Percentiles rank a stretch among this genome's conserved stretches.
phyloP scores from a whole-genome alignment of 495 filamentous ascomycete genomes.

The Aspergillus indologenus region DNA sequence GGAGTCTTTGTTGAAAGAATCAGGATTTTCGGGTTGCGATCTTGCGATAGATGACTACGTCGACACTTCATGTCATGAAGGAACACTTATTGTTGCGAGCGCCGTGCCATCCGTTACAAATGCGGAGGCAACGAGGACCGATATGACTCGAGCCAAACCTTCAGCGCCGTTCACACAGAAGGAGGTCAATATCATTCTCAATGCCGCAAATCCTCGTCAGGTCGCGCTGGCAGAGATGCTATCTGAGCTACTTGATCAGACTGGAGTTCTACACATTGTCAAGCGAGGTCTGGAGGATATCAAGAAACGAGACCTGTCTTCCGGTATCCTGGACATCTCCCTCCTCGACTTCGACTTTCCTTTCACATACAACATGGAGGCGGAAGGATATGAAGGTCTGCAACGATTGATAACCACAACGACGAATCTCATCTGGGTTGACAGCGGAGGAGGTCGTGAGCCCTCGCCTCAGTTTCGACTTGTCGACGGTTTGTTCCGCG shows the following conservation, averaged over 20 bases:
- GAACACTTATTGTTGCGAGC: slow-evolving; percentile 5
- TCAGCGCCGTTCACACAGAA: neutral
- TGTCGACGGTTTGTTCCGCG: slow-evolving; percentile 17
- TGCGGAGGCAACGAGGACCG: too few species aligned
- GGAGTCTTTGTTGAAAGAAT: slow-evolving; percentile 17
- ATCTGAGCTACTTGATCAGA: neutral
- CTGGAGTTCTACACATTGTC: neutral
- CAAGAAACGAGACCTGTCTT: neutral
- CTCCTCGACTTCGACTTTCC: slow-evolving; percentile 6
- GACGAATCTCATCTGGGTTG: slow-evolving; percentile 13
- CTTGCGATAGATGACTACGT: slow-evolving; percentile 6
- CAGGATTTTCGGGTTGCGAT: slow-evolving; percentile 24
- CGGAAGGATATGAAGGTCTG: slow-evolving; percentile 6
- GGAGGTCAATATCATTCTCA: neutral
- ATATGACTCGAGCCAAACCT: neutral
- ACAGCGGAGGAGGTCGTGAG: slow-evolving; percentile 8
- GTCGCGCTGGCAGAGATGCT: neutral
- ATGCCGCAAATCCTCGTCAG: neutral
- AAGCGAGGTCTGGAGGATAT: neutral
- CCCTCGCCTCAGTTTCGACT: slow-evolving; percentile 14
- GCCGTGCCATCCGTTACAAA: neutral
- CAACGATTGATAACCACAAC: slow-evolving; percentile 9
- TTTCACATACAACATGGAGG: slow-evolving; percentile 5
- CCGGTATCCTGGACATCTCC: neutral
- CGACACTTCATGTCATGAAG: slow-evolving; percentile 5